phyloP scores from a whole-genome alignment of 2,329 filamentous ascomycete genomes.

The Esteya vermicola region DNA sequence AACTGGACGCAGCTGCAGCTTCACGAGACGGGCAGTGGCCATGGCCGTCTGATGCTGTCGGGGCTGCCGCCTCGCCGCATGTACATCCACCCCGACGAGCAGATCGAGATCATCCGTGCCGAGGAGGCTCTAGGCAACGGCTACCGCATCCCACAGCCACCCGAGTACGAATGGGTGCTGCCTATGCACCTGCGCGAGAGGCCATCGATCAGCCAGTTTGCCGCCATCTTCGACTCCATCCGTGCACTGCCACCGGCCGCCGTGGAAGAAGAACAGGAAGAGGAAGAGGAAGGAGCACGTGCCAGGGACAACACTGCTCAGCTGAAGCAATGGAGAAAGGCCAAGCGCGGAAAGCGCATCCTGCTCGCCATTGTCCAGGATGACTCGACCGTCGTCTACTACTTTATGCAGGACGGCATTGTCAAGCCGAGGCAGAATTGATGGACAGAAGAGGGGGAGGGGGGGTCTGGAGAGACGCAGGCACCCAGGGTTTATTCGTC shows the following conservation, averaged over 20 bases:
- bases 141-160: conserved; percentile 28
- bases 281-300: conserved; percentile 12
- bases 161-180: conserved; percentile 62
- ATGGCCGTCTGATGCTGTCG: conserved; percentile 46
- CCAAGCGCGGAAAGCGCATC: conserved; percentile 47
- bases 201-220: conserved; percentile 53
- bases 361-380: conserved; percentile 63
- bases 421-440: conserved; percentile 76
- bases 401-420: conserved; percentile 73
- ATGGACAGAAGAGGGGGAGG: neutral
- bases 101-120: conserved; percentile 54
- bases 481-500: neutral
- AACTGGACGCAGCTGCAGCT: conserved; percentile 52
- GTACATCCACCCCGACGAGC: conserved; percentile 73
- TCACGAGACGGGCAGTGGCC: conserved; percentile 22
- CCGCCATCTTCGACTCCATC: conserved; percentile 54
- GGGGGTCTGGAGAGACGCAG: neutral
- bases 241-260: conserved; percentile 25
- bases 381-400: conserved; percentile 75
- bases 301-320: conserved; percentile 11
- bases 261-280: neutral
- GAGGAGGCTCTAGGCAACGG: conserved; percentile 34
- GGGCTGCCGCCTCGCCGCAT: conserved; percentile 59
- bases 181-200: conserved; percentile 60
- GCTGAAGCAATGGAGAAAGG: conserved; percentile 27